Evolutionary conservation across 176 grass and related monocot species (phyloP), one percentile per base, ranked within the genome.

Genomic region (Triticum monococcum): DNA sequence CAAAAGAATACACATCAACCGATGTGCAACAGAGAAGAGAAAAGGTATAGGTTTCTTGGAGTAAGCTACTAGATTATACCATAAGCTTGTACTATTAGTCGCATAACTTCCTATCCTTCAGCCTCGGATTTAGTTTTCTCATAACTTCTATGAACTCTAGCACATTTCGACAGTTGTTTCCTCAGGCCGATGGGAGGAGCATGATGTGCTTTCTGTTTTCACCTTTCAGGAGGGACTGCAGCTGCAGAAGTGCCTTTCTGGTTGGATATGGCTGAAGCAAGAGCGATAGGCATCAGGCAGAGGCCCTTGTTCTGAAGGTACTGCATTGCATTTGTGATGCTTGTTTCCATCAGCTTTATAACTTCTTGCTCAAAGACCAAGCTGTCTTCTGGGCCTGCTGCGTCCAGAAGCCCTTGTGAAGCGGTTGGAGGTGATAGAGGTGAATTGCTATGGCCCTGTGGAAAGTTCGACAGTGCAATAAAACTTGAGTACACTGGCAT

Each of bases 241-340:
- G 85, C 64, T 52, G 30, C 81, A 9, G 76, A 56, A 20, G 50
- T 67, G 33, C 93, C 93, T 86, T 92, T 95, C 79, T 95, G 83
- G 75, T 28, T 72, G 68, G 91, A 91, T 79, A 93, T 88, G 67
- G 89, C 91, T 0, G 91, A 96, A 25, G 94, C 94, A 37, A 96
- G 91, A 62, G 94, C 86, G 59, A 96, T 93, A 24, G 94, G 94
- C 94, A 96, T 96, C 74, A 96, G 79, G 81, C 94, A 96, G 69
- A 96, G 88, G 18, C 89, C 91, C 75, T 96, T 96, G 77, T 91
- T 92, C 83, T 96, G 91, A 75, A 96, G 91, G 75, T 90, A 96
- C 81, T 93, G 91, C 94, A 96, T 96, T 43, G 94, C 91, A 0
- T 54, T 89, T 4, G 88, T 92, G 84, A 96, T 77, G 31, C 90